Base-by-base conservation (phyloP, 176 grass and related monocot genomes). In the Bothriochloa decipiens region DNA sequence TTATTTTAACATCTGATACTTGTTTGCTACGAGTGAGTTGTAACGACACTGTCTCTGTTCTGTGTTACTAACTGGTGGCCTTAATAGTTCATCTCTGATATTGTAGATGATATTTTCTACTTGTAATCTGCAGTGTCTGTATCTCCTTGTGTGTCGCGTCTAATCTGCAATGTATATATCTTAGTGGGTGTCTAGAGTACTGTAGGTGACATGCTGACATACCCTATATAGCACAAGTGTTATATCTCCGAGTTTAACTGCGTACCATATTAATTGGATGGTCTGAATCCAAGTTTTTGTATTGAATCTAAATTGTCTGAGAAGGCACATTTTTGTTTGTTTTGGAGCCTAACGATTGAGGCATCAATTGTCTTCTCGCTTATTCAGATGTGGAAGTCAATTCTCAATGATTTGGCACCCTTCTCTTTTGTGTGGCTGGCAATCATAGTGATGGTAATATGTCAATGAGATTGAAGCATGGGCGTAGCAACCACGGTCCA, bases 21-120 rank as follows among this genome's bases (percentile, higher is more conserved):
- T 92, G 40, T 58, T 67, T 83, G 35, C 61, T 46, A 43, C 53
- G 17, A 73, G 26, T 63, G 15, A 52, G 74, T 20, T 45, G 36
- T 26, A 27, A 80, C 49, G 53, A 18, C 40, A 16, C 28, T 55
- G 18, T 84, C 76, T 84, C 90, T 92, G 83, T 70, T 92, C 63
- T 80, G 11, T 41, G 4, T 52, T 41, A 70, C 8, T 68, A 67
- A 50, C 36, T 60, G 79, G 32, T 90, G 17, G 13, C n/a, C 11
- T 40, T 74, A 33, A 55, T 52, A 37, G 64, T 84, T 87, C 25
- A 5, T 58, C 28, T 75, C 16, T 68, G 46, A 83, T 50, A 61
- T 15, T 4, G 36, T 78, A 25, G 27, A 68, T 58, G 20, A 8
- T 58, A 45, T n/a, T 28, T 83, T 86, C 70, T 79, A 23, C 14